A percentile compares a stretch with the other conserved stretches of the same genome.
Evolutionary conservation across 106 monocot species (phyloP).

Genomic region (Xerophyta viscosa): DNA sequence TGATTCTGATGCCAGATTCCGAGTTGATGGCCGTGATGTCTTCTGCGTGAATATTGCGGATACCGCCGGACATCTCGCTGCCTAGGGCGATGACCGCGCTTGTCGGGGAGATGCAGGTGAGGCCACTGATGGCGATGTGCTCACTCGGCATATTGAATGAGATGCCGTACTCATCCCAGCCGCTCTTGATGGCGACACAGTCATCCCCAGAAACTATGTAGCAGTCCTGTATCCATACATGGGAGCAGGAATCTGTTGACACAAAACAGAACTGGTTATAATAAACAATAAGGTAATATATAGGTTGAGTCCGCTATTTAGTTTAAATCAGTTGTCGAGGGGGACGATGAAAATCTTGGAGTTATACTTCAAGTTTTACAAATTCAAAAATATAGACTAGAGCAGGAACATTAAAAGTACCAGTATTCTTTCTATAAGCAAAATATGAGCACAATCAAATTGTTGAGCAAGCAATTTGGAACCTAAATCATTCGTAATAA

Average conservation of each 20-base stretch:
- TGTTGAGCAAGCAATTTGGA: no score
- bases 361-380: no score
- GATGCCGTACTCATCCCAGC: conserved; percentile 38
- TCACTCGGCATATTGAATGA: conserved; percentile 22
- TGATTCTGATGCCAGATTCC: conserved; percentile 26
- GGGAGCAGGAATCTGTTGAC: conserved; percentile 21
- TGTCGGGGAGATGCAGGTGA: conserved; percentile 33
- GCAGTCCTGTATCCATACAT: conserved; percentile 32
- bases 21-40: conserved; percentile 33
- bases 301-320: no score
- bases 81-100: conserved; percentile 32
- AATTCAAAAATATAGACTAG: no score
- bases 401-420: no score
- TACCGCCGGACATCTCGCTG: conserved; percentile 38
- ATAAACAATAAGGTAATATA: neutral
- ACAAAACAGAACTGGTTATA: neutral
- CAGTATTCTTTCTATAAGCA: no score
- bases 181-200: conserved; percentile 28
- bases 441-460: no score
- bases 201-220: conserved; percentile 33
- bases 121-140: conserved; percentile 20
- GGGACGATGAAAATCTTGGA: no score
- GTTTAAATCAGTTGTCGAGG: no score
- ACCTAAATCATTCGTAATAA: no score
- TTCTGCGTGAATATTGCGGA: conserved; percentile 22